Conservation (phyloP, 441 rosid species). For the Capsella rubella region DNA sequence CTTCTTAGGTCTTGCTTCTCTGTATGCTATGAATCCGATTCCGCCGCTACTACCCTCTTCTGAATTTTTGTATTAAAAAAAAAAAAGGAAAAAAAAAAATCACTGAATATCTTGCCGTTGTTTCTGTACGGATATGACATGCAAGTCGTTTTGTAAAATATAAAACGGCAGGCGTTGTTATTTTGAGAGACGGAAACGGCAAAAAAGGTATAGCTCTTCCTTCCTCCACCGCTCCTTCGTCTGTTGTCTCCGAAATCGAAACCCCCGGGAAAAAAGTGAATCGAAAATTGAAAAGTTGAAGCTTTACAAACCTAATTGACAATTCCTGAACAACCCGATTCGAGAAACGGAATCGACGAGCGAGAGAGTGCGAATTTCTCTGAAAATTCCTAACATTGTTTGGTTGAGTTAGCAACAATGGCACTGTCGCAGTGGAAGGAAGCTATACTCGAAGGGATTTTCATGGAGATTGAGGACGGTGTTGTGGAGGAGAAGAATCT, state of each 20-base stretch:
- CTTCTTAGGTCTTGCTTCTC: conserved; percentile 37
- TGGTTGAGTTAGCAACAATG: conserved; percentile 49
- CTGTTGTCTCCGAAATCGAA: conserved; percentile 7
- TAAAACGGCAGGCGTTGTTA: conserved; percentile 14
- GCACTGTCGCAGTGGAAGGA: conserved; percentile 53
- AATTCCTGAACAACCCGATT: conserved; percentile 20
- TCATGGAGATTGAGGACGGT: conserved; percentile 48
- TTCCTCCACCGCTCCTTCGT: neutral
- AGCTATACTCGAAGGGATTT: conserved; percentile 54
- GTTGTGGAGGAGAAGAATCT: conserved; percentile 58
- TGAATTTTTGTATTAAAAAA: conserved; percentile 6
- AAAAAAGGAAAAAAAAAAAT: neutral
- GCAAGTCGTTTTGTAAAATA: neutral
- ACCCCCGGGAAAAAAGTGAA: neutral
- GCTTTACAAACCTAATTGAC: conserved; percentile 32
- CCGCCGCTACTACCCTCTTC: conserved; percentile 41
- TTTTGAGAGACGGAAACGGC: neutral
- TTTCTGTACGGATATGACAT: neutral
- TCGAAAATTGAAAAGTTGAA: neutral
- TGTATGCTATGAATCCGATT: conserved; percentile 37
- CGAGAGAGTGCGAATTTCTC: conserved; percentile 13
- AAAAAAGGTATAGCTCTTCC: neutral
- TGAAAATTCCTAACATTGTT: conserved; percentile 38
- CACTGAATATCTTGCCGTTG: conserved; percentile 32
- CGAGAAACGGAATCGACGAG: conserved; percentile 30